phyloP scores from a whole-genome alignment of 2,329 filamentous ascomycete species.

The Pseudocercospora fuligena region DNA sequence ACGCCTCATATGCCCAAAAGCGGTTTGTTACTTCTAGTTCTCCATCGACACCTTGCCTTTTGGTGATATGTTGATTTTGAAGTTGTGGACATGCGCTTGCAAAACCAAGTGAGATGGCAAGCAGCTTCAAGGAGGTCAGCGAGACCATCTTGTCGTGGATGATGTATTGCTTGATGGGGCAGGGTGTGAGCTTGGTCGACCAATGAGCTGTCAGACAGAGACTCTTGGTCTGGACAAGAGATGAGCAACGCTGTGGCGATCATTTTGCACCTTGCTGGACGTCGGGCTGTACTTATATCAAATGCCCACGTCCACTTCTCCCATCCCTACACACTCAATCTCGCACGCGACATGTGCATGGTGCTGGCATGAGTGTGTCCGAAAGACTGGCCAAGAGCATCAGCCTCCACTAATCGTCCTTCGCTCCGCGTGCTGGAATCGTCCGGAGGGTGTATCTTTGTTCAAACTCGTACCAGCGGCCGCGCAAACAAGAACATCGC shows the following conservation, averaged over 20 bases:
- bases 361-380: neutral
- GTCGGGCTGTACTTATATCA: neutral
- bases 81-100: slow-evolving; percentile 17
- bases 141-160: neutral
- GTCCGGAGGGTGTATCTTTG: neutral
- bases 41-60: slow-evolving; percentile 22
- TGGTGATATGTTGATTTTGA: slow-evolving; percentile 8
- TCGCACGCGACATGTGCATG: neutral
- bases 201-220: neutral
- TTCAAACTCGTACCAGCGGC: neutral
- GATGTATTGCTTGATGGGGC: neutral
- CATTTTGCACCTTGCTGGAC: neutral
- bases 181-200: neutral
- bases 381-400: neutral
- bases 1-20: slow-evolving; percentile 30
- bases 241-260: neutral
- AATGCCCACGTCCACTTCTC: neutral
- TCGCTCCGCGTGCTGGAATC: neutral
- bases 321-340: neutral
- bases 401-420: neutral
- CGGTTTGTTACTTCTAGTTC: slow-evolving; percentile 18
- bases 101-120: slow-evolving; percentile 3
- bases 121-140: neutral
- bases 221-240: neutral
- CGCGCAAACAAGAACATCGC: neutral